phyloP scores from a whole-genome alignment of 345 rosid species.

The Passiflora organensis region DNA sequence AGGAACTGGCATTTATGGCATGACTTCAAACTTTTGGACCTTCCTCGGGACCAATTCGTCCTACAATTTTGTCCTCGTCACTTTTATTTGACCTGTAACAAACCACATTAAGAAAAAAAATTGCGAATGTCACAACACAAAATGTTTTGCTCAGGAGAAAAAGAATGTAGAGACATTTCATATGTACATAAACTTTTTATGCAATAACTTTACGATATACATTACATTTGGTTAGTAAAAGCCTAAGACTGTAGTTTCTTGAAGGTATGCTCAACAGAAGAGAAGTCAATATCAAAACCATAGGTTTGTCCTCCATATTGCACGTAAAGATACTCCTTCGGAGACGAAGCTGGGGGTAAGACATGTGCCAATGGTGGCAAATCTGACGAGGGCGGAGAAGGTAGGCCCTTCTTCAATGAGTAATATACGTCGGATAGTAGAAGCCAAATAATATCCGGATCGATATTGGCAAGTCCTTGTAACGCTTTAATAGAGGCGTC shows the following conservation, averaged over 20 bases:
- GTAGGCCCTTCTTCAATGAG: constrained; percentile 45
- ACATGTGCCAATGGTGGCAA: constrained; percentile 43
- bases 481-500: constrained; percentile 69
- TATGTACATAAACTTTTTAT: not conserved
- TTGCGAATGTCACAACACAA: too few relatives aligned
- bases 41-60: not conserved
- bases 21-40: not conserved
- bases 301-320: constrained; percentile 72
- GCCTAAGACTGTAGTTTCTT: constrained; percentile 43
- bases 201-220: not conserved
- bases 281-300: constrained; percentile 63
- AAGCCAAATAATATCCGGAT: constrained; percentile 90
- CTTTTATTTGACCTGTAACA: not conserved
- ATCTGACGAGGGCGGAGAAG: constrained; percentile 45
- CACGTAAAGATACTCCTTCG: constrained; percentile 49
- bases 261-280: constrained; percentile 55
- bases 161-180: not conserved
- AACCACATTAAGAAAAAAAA: too few relatives aligned
- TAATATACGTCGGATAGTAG: constrained; percentile 79
- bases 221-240: constrained; percentile 33
- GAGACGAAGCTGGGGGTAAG: constrained; percentile 44
- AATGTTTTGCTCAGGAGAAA: too few relatives aligned
- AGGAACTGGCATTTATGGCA: not conserved
- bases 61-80: not conserved
- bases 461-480: constrained; percentile 64